phyloP scores from a whole-genome alignment of 2,329 filamentous ascomycete species.

The Xylariales sp. region DNA sequence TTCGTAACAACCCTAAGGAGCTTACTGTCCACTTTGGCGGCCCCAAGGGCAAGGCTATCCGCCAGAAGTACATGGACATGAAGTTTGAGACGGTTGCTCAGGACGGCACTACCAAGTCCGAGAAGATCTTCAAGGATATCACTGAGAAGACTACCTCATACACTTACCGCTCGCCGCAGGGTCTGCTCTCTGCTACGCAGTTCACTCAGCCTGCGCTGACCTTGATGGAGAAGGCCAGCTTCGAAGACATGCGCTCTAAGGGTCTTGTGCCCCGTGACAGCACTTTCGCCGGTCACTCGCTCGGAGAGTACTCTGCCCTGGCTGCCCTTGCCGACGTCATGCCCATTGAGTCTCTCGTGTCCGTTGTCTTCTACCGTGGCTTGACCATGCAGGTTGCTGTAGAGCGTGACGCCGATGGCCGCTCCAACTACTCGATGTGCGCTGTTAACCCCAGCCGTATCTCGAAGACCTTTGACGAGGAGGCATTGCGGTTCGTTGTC shows the following conservation, averaged over 20 bases:
- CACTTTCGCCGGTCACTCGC: slow-evolving; percentile 95
- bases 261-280: slow-evolving; percentile 93
- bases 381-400: slow-evolving; percentile 99
- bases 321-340: slow-evolving; percentile 96
- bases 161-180: slow-evolving; percentile 93
- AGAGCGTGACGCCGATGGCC: slow-evolving; percentile 86
- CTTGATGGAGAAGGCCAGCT: slow-evolving; percentile 99
- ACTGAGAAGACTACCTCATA: slow-evolving; percentile 90
- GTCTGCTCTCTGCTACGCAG: slow-evolving; percentile 92
- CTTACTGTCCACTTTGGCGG: slow-evolving; percentile 98
- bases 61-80: slow-evolving; percentile 99
- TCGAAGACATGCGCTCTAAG: slow-evolving; percentile 98
- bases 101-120: slow-evolving; percentile 91
- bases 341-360: slow-evolving; percentile 98
- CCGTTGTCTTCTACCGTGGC: slow-evolving; percentile 98
- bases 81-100: slow-evolving; percentile 96
- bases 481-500: slow-evolving; percentile 93
- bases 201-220: slow-evolving; percentile 98
- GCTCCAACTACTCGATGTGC: slow-evolving; percentile 99
- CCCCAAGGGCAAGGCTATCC: slow-evolving; percentile 92
- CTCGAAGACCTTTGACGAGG: slow-evolving; percentile 97
- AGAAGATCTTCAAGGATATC: slow-evolving; percentile 99
- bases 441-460: slow-evolving; percentile 98
- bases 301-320: slow-evolving; percentile 96
- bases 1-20: slow-evolving; percentile 99